A percentile compares a stretch with the other conserved stretches of the same genome.
phyloP scores from a whole-genome alignment of 78 protist genomes.

The Parvularia atlantis region DNA sequence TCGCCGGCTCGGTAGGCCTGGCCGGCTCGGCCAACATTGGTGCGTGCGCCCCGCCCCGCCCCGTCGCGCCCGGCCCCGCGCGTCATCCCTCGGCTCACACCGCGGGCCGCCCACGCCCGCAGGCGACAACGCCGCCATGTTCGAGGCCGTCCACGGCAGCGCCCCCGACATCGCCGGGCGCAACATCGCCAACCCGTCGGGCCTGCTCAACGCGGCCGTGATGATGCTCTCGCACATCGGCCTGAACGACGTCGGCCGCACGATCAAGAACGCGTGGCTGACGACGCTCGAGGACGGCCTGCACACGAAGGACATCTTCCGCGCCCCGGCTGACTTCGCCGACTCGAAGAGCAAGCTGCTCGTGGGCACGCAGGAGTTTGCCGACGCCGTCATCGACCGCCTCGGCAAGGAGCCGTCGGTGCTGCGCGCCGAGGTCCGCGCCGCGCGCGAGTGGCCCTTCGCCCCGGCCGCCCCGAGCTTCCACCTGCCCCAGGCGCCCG shows the following conservation, averaged over 20 bases:
- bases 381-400: background rate
- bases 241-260: background rate
- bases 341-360: no score
- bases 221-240: conserved; percentile 19
- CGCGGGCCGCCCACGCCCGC: no score
- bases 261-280: conserved; percentile 8
- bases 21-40: conserved; percentile 6
- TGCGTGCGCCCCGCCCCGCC: background rate
- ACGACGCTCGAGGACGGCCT: conserved; percentile 5
- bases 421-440: background rate
- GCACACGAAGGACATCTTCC: conserved; percentile 21
- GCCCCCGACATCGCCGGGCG: conserved; percentile 36
- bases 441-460: no score
- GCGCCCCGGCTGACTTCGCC: no score
- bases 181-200: conserved; percentile 24
- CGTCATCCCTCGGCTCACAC: no score
- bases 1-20: conserved; percentile 29
- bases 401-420: background rate
- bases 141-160: conserved; percentile 34
- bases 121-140: conserved; percentile 1
- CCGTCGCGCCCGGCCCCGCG: background rate
- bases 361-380: background rate
- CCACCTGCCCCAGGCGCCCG: background rate
- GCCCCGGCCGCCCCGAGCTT: background rate
- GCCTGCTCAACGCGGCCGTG: conserved; percentile 7